Conservation (phyloP, 108 stramenopile genomes). For the Nitzschia putrida region DNA sequence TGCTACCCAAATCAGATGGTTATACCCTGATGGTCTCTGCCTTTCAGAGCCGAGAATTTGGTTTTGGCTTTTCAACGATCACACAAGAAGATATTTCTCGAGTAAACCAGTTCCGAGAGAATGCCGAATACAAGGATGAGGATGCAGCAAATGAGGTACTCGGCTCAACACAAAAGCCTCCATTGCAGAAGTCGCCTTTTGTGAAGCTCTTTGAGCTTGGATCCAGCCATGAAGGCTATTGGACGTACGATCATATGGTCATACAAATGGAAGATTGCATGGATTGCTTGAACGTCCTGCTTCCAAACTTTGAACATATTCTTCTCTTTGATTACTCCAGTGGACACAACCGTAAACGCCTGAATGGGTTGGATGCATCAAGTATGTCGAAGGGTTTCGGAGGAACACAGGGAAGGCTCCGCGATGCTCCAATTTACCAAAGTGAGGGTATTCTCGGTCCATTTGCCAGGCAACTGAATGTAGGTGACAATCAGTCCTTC, state of each 20-base stretch:
- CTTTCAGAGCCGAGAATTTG: neutral
- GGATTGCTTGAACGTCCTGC: conserved; percentile 14
- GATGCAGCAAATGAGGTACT: conserved; percentile 10
- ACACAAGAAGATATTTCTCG: neutral
- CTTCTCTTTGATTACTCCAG: conserved; percentile 7
- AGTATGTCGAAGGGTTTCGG: conserved; percentile 8
- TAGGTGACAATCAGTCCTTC: conserved; percentile 5
- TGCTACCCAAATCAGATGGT: conserved; percentile 7
- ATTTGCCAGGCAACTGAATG: neutral
- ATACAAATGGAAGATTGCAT: conserved; percentile 24
- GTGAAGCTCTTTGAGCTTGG: conserved; percentile 8
- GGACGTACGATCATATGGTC: conserved; percentile 19
- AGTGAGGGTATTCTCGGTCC: neutral
- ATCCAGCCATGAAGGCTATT: conserved; percentile 14
- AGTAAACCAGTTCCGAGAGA: neutral
- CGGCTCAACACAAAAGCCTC: neutral
- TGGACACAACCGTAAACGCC: neutral
- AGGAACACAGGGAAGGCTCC: conserved; percentile 9
- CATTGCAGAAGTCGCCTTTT: conserved; percentile 16
- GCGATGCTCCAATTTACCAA: neutral
- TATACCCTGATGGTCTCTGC: conserved; percentile 1
- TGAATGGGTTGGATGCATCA: neutral
- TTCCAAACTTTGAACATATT: neutral
- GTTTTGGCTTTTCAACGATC: neutral
- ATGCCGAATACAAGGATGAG: neutral